These are phyloP conservation scores for Aspergillus ibericus DNA, from an alignment of 2,329 filamentous ascomycete species.

Conservation along the genomic window DNA sequence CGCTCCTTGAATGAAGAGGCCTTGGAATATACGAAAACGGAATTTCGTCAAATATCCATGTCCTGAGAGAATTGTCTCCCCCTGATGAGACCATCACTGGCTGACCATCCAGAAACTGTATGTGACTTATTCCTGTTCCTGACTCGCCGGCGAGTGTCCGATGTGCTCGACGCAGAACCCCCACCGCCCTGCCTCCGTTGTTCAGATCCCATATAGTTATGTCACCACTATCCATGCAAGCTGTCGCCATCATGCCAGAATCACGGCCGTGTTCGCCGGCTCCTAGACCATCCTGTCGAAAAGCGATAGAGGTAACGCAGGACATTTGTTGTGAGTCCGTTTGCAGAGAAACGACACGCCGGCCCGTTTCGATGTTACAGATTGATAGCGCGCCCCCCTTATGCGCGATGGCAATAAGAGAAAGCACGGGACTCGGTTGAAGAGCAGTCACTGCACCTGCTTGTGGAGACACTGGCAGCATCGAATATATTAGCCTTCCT, in stretches of 20 bases:
- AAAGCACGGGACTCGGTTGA: conserved; percentile 79
- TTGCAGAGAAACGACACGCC: conserved; percentile 67
- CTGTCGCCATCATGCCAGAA: conserved; percentile 91
- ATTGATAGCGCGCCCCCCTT: conserved; percentile 75
- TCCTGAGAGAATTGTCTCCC: conserved; percentile 88
- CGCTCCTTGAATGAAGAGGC: conserved; percentile 79
- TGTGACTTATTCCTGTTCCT: conserved; percentile 74
- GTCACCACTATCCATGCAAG: conserved; percentile 75
- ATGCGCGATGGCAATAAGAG: conserved; percentile 85
- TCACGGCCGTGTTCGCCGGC: conserved; percentile 83
- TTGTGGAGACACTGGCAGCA: conserved; percentile 71
- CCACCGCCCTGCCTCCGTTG: conserved; percentile 79
- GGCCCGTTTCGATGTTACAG: conserved; percentile 78
- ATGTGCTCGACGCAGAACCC: conserved; percentile 83
- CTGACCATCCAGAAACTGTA: conserved; percentile 88
- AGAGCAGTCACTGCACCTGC: conserved; percentile 84
- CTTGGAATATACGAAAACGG: conserved; percentile 86
- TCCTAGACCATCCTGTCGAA: conserved; percentile 84
- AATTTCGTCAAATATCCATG: conserved; percentile 93
- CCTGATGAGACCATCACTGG: conserved; percentile 88
- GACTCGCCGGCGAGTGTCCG: conserved; percentile 59
- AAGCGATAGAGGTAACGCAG: conserved; percentile 78
- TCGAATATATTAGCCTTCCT: conserved; percentile 84
- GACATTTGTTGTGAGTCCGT: conserved; percentile 61
- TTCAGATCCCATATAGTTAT: conserved; percentile 97